Conservation (phyloP, 2,329 filamentous ascomycete species). For the Botrytis squamosa region DNA sequence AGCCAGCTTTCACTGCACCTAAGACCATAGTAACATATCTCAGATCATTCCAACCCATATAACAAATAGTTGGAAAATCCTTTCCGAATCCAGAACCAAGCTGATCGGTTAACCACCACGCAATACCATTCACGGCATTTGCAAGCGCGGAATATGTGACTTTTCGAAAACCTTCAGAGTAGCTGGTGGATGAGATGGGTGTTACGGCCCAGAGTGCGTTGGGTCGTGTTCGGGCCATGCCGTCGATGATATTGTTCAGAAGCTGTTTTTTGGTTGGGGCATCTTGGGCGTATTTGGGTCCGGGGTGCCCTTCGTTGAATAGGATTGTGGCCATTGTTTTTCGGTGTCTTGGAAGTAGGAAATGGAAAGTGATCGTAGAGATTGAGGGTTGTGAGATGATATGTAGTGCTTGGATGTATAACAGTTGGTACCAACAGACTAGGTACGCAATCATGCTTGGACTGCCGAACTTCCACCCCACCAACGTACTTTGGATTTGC, state of each 20-base stretch:
- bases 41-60: not conserved
- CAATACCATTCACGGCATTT: constrained; percentile 1
- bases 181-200: not conserved
- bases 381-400: not conserved
- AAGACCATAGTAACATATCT: not conserved
- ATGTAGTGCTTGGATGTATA: not conserved
- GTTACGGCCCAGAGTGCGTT: not conserved
- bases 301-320: not conserved
- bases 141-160: not conserved
- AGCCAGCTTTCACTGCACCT: not conserved
- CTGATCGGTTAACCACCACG: not conserved
- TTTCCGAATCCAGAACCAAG: not conserved
- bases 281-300: not conserved
- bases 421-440: not conserved
- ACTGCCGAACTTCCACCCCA: not conserved
- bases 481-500: not conserved
- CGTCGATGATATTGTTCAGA: not conserved
- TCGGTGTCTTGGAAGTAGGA: not conserved
- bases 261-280: not conserved
- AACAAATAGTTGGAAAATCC: not conserved
- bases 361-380: not conserved
- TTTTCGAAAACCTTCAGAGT: not conserved
- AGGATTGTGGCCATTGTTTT: not conserved
- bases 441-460: not conserved
- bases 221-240: not conserved